Evolutionary conservation across 2,329 filamentous ascomycete genomes (phyloP), one percentile per base, ranked within the genome.

Genomic region (Aspergillus terreus): DNA sequence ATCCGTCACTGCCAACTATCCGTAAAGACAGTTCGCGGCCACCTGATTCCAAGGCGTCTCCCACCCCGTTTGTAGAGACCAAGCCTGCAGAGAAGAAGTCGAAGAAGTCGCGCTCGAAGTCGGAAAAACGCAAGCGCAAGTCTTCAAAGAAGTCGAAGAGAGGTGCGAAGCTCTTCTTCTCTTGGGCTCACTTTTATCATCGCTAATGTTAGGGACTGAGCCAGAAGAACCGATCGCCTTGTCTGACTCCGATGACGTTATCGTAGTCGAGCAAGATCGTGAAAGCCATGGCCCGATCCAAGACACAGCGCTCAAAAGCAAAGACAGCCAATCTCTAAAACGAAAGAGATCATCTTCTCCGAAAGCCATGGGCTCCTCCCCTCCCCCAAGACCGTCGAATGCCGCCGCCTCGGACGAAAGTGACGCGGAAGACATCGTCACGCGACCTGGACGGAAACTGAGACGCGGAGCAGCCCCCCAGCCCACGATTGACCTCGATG

Each of bases 351-450:
- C 49, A 11, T 35, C 49, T n/a, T 36, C 50, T 4, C 40, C 46
- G 14, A 53, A 58, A 17, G n/a, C 44, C 1, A 47, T 46, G n/a
- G 30, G 44, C 14, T 32, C 45, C 15, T 17, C 47, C 11, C 32
- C 50, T 11, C 32, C 50, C 23, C 36, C 21, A 12, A 49, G 53
- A n/a, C 14, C 21, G n/a, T 44, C 40, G 30, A 36, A 35, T 21
- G 19, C 40, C n/a, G 21, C 48, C n/a, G 35, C 30, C 9, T 54
- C 53, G 14, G 52, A 54, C 10, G 58, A 63, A 6, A 71, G 64
- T 32, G 66, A 63, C 45, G 66, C 60, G 14, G 64, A 66, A 14
- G 64, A 67, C 33, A 50, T 66, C 27, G 55, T 56, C 5, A 49
- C 56, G 30, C 56, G 57, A 14, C 57, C 65, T 25, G 57, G 57